A percentile compares a stretch with the other conserved stretches of the same genome.
Conservation (phyloP, 345 rosid genomes). For the Psidium guajava region DNA sequence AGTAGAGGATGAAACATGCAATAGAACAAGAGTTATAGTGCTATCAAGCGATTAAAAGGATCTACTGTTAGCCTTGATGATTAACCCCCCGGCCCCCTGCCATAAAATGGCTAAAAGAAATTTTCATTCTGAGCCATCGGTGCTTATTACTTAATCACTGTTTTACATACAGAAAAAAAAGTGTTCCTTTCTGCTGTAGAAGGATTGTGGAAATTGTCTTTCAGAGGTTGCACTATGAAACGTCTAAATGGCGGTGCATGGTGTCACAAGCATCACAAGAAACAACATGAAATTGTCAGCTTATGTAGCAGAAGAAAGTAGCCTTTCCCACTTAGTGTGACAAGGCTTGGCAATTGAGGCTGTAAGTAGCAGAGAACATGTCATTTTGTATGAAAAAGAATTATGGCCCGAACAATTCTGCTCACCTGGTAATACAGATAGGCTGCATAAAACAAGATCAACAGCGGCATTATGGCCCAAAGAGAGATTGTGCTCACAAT, state of each 20-base stretch:
- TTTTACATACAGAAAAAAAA: not conserved
- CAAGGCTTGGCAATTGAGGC: not conserved
- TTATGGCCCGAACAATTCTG: not conserved
- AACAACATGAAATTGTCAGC: not conserved
- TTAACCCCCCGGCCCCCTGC: not conserved
- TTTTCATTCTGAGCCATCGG: not conserved
- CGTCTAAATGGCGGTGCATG: not conserved
- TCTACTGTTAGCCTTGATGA: not conserved
- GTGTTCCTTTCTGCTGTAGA: not conserved
- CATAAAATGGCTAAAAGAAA: not conserved
- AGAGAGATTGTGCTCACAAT: constrained; percentile 78
- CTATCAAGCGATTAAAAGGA: not conserved
- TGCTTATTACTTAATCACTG: not conserved
- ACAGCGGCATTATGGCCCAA: constrained; percentile 93
- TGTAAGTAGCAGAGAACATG: not conserved
- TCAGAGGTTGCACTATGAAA: not conserved
- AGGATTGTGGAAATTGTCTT: not conserved
- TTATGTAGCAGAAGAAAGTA: not conserved
- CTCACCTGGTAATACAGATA: constrained; percentile 92
- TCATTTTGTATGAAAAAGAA: not conserved
- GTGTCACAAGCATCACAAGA: not conserved
- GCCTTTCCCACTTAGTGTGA: not conserved
- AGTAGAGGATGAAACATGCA: not conserved
- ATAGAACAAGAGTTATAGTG: not conserved
- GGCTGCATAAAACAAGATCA: constrained; percentile 79